A percentile compares a stretch with the other conserved stretches of the same genome.
These are phyloP conservation scores for Globisporangium splendens DNA, from an alignment of 352 stramenopile genomes.

Conservation along the genomic window DNA sequence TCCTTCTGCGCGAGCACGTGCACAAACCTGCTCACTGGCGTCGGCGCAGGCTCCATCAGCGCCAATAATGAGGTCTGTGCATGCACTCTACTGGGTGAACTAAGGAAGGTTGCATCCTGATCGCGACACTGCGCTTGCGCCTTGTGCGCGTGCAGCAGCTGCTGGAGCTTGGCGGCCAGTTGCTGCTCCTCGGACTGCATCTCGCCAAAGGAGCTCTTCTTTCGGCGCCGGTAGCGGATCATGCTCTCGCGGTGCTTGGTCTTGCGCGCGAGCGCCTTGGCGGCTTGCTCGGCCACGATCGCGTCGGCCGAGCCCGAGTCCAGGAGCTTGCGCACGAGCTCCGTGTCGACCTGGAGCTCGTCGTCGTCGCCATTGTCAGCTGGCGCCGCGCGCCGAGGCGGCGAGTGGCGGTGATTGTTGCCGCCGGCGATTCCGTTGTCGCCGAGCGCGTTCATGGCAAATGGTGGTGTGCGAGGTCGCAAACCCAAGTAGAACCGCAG, in stretches of 20 bases:
- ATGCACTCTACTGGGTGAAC: neutral
- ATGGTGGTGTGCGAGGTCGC: too few species aligned
- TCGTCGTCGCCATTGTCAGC: neutral
- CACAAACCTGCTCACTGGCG: neutral
- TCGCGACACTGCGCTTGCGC: neutral
- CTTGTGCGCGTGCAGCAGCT: neutral
- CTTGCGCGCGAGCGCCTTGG: neutral
- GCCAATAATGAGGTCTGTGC: neutral
- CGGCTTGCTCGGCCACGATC: neutral
- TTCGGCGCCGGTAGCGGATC: neutral
- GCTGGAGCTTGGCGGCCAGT: neutral
- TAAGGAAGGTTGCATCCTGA: neutral
- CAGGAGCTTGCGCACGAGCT: neutral
- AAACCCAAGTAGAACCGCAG: too few species aligned
- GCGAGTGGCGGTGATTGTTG: too few species aligned
- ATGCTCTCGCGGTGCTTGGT: neutral
- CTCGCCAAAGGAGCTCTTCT: neutral
- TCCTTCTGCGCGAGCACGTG: slow-evolving; percentile 4
- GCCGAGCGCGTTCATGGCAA: too few species aligned
- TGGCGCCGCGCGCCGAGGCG: too few species aligned
- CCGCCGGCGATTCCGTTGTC: too few species aligned
- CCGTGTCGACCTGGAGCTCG: neutral
- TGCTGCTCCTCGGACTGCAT: neutral
- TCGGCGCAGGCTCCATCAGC: neutral
- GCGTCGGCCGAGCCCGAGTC: neutral